phyloP scores from a whole-genome alignment of 768 basidiomycete genomes.

The Suillus alpinus region DNA sequence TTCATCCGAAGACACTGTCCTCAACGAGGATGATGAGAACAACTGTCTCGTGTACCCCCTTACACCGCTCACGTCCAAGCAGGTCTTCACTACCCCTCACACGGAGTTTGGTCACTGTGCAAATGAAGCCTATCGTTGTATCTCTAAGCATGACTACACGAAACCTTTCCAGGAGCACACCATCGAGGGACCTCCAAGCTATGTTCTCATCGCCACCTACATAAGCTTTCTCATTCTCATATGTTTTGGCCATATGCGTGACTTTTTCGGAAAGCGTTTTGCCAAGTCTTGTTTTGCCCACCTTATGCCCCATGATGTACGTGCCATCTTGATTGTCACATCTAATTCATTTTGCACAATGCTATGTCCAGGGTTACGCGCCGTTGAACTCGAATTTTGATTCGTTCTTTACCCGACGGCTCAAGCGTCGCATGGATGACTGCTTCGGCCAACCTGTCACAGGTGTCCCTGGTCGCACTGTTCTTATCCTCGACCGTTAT shows the following conservation, averaged over 20 bases:
- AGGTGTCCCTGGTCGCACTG: conserved; percentile 93
- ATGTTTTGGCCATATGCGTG: conserved; percentile 86
- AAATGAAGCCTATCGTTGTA: conserved; percentile 69
- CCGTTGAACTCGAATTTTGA: conserved; percentile 98
- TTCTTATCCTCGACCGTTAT: conserved; percentile 79
- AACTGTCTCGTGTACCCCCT: conserved; percentile 61
- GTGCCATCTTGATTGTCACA: conserved; percentile 28
- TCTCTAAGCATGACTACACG: conserved; percentile 52
- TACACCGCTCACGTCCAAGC: conserved; percentile 76
- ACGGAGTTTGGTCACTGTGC: conserved; percentile 92
- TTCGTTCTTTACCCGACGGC: conserved; percentile 96
- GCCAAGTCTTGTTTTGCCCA: conserved; percentile 68
- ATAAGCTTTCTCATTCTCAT: conserved; percentile 93
- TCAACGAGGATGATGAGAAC: conserved; percentile 53
- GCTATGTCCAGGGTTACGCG: conserved; percentile 74
- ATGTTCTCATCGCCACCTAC: conserved; percentile 89
- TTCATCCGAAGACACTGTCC: conserved; percentile 64
- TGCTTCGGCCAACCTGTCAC: conserved; percentile 93
- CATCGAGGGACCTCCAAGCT: conserved; percentile 88
- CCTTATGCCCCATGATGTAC: conserved; percentile 78
- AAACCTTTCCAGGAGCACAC: conserved; percentile 49
- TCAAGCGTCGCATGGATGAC: conserved; percentile 93
- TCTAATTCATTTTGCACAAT: conserved; percentile 11
- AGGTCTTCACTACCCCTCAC: conserved; percentile 76
- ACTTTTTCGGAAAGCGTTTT: conserved; percentile 90